Evolutionary conservation across 225 moss, liverwort and hornwort genomes (phyloP).

Genomic region (Climacium dendroides): DNA sequence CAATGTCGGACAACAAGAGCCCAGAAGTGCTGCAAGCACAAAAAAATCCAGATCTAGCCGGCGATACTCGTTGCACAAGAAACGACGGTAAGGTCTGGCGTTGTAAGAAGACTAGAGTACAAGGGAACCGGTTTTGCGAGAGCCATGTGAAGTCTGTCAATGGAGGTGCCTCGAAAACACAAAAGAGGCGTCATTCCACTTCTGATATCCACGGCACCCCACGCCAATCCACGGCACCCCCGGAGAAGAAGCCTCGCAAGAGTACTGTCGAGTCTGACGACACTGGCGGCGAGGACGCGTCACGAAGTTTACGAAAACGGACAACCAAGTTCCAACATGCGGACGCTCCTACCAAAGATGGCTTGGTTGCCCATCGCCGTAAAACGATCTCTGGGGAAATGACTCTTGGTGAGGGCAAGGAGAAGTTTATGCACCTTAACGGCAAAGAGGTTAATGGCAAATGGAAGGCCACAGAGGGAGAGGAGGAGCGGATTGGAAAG

Average conservation of each 20-base stretch:
- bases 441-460: conserved; percentile 12
- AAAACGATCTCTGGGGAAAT: conserved; percentile 14
- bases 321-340: background rate
- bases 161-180: conserved; percentile 6
- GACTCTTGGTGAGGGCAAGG: background rate
- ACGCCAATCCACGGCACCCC: background rate
- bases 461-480: conserved; percentile 10
- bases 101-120: conserved; percentile 27
- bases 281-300: conserved; percentile 5
- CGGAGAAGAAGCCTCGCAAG: conserved; percentile 26
- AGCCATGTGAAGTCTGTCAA: conserved; percentile 26
- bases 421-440: conserved; percentile 22
- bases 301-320: conserved; percentile 22
- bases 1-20: conserved; percentile 38
- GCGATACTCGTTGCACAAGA: conserved; percentile 56
- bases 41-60: conserved; percentile 24
- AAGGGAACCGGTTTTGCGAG: conserved; percentile 49
- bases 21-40: conserved; percentile 35
- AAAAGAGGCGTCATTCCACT: conserved; percentile 24
- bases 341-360: background rate
- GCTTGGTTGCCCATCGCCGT: background rate
- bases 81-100: conserved; percentile 90
- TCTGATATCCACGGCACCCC: background rate
- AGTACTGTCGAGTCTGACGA: conserved; percentile 12
- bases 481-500: conserved; percentile 16